Conservation (phyloP, 768 basidiomycete species). For the Rubroboletus pulcherrimus region DNA sequence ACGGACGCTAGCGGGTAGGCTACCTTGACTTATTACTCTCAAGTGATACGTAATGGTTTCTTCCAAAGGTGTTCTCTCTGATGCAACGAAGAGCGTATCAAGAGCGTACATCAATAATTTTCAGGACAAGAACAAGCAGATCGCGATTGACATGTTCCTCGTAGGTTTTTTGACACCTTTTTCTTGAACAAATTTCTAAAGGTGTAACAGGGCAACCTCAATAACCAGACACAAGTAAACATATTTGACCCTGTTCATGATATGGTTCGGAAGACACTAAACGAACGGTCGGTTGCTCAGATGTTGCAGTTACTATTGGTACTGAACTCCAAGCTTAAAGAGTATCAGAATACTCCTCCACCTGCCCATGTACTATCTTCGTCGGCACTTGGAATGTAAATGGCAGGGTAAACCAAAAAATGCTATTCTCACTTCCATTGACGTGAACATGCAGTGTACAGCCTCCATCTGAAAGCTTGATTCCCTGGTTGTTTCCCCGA, state of each 20-base stretch:
- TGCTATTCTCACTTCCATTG: not conserved
- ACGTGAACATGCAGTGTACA: slow-evolving; percentile 28
- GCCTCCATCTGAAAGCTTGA: slow-evolving; percentile 75
- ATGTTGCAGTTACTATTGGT: not conserved
- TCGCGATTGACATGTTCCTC: slow-evolving; percentile 93
- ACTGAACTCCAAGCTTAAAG: slow-evolving; percentile 36
- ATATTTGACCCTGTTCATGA: slow-evolving; percentile 96
- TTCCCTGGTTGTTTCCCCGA: slow-evolving; percentile 88
- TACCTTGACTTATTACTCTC: not conserved
- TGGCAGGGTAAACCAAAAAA: slow-evolving; percentile 57
- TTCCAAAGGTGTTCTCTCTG: slow-evolving; percentile 74
- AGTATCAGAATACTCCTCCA: slow-evolving; percentile 78
- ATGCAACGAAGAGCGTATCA: slow-evolving; percentile 94
- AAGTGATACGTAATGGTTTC: not conserved
- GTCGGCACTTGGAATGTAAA: slow-evolving; percentile 96
- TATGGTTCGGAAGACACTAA: slow-evolving; percentile 67
- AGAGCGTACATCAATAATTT: slow-evolving; percentile 98
- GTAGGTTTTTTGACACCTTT: slow-evolving; percentile 42
- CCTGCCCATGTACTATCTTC: slow-evolving; percentile 69
- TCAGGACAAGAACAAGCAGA: slow-evolving; percentile 91
- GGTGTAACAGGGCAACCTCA: slow-evolving; percentile 82
- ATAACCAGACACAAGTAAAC: slow-evolving; percentile 78
- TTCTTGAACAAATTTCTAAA: slow-evolving; percentile 2
- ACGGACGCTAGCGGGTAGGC: slow-evolving; percentile 78
- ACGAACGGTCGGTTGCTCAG: slow-evolving; percentile 51